Percentiles rank a stretch among this genome's conserved stretches.
These are phyloP conservation scores for Lipomyces orientalis DNA, from an alignment of 805 yeast genomes.

Conservation along the genomic window DNA sequence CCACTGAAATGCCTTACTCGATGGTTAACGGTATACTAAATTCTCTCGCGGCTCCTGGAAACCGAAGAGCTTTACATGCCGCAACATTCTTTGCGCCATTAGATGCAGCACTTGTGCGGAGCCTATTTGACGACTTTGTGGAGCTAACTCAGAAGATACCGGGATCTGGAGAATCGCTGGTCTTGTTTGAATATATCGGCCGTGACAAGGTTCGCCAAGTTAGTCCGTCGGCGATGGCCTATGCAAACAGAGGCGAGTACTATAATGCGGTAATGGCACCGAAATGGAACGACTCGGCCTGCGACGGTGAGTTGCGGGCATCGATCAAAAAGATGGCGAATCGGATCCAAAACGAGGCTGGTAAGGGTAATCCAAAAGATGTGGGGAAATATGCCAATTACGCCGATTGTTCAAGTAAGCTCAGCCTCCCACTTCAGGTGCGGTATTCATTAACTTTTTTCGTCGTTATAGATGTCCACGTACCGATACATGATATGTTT, in stretches of 20 bases:
- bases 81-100: neutral
- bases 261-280: neutral
- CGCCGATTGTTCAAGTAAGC: neutral
- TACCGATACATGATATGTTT: neutral
- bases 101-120: neutral
- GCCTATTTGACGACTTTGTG: neutral
- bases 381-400: conserved; percentile 1
- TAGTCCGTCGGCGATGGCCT: neutral
- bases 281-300: neutral
- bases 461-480: neutral
- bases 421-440: neutral
- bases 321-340: neutral
- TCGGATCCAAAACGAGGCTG: neutral
- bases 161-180: neutral
- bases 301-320: neutral
- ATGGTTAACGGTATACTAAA: neutral
- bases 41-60: neutral
- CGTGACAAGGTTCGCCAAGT: neutral
- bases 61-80: neutral
- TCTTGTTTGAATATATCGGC: neutral
- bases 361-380: neutral
- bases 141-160: neutral
- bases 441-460: neutral
- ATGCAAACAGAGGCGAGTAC: neutral
- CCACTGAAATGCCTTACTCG: neutral